Evolutionary conservation across 257 asterid species (phyloP), one percentile per base, ranked within the genome.

Genomic region (Prunella vulgaris): DNA sequence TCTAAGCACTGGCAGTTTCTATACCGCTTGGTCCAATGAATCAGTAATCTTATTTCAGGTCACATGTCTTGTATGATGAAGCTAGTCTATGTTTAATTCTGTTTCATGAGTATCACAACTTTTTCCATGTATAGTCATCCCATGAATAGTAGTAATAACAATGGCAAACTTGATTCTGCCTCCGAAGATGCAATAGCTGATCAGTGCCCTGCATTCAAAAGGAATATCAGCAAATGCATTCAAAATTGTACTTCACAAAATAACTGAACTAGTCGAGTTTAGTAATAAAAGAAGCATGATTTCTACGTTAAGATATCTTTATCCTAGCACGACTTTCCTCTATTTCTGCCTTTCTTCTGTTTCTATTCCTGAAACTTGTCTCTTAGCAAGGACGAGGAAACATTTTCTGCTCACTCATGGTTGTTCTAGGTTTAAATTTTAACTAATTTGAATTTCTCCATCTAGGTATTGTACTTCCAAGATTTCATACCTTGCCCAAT

Each of bases 401-500:
- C 25, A 68, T 21, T 56, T 44, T 20, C 35, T 42, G 49, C 42
- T 12, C 67, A 66, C 44, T 15, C 33, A 13, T 35, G 25, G 12
- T 28, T 27, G 10, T 46, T 68, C 21, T 71, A 49, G 67, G 56
- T 38, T 62, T 38, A 64, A 48, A 25, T 18, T 49, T 46, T 60
- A 22, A 72, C 30, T 14, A 13, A 21, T 69, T 69, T 25, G 42
- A 30, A 37, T 77, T 59, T 78, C 68, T 66, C 42, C 64, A 52
- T 73, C 52, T 78, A 94, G 97, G 85, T 87, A 73, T 72, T 89
- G 40, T 87, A 72, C 80, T 87, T 83, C 80, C 80, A 80, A 76
- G 94, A 93, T 79, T 93, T 87, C 79, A 73, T 80, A 15, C 96
- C 97, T 64, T 77, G 86, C 76, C 68, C 87, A 57, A 66, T 80